Conservation (phyloP, 2,329 filamentous ascomycete genomes). For the Penicillium expansum region DNA sequence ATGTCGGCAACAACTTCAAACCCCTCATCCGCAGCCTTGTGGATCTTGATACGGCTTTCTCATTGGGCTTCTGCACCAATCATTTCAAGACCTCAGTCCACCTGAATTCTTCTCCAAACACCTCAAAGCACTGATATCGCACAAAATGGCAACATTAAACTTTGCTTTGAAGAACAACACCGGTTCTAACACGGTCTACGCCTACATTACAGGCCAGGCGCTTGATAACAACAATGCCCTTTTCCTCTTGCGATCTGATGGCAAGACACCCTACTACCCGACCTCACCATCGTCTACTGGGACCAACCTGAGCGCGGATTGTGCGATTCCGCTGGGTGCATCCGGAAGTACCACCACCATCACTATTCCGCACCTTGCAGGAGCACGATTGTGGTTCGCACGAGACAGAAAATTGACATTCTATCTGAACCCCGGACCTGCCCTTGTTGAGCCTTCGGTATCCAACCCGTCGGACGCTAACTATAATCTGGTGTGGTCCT, state of each 20-base stretch:
- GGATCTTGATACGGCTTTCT: slow-evolving; percentile 6
- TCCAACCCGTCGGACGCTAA: slow-evolving; percentile 65
- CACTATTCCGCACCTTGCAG: slow-evolving; percentile 67
- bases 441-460: slow-evolving; percentile 70
- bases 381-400: slow-evolving; percentile 71
- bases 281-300: slow-evolving; percentile 53
- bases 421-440: slow-evolving; percentile 67
- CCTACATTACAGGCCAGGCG: slow-evolving; percentile 68
- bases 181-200: slow-evolving; percentile 59
- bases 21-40: slow-evolving; percentile 6
- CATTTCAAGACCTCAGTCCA: background rate
- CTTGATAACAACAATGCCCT: slow-evolving; percentile 59
- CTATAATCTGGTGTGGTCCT: slow-evolving; percentile 62
- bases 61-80: slow-evolving; percentile 7
- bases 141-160: slow-evolving; percentile 48
- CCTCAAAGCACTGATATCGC: background rate
- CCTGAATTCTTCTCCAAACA: background rate
- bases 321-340: slow-evolving; percentile 62
- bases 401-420: slow-evolving; percentile 62
- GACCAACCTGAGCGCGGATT: slow-evolving; percentile 54
- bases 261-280: slow-evolving; percentile 64
- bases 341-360: slow-evolving; percentile 60
- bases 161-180: slow-evolving; percentile 67
- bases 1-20: background rate
- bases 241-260: slow-evolving; percentile 64